phyloP scores from a whole-genome alignment of 75 land plant species.

The Selaginella moellendorffii region DNA sequence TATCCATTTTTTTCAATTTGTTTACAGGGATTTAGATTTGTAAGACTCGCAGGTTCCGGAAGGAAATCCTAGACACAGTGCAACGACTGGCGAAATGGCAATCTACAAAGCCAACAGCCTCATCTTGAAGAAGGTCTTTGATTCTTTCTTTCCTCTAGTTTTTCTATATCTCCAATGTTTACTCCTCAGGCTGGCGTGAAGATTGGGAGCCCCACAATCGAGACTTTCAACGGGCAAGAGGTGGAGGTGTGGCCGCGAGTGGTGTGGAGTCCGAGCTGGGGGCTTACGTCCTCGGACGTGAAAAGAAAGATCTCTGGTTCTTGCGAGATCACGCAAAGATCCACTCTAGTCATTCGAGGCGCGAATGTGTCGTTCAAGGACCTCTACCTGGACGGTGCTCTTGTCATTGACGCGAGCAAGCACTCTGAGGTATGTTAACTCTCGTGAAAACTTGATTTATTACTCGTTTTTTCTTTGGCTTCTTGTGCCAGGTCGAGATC shows the following conservation, averaged over 20 bases:
- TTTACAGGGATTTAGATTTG: too few relatives aligned
- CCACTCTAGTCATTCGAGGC: constrained; percentile 60
- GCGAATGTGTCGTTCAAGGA: constrained; percentile 31
- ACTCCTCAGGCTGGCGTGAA: constrained; percentile 70
- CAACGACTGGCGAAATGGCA: constrained; percentile 92
- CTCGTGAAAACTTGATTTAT: background rate
- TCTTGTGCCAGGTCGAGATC: constrained; percentile 43
- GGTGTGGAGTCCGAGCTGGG: constrained; percentile 90
- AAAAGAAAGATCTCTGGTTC: constrained; percentile 40
- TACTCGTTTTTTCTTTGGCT: background rate
- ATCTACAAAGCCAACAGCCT: constrained; percentile 75
- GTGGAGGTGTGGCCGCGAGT: constrained; percentile 95
- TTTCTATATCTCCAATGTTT: too few relatives aligned
- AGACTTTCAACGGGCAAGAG: constrained; percentile 71
- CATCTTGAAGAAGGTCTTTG: constrained; percentile 77
- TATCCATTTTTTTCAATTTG: too few relatives aligned
- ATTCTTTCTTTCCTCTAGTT: too few relatives aligned
- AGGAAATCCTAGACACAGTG: constrained; percentile 93
- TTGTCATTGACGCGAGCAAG: constrained; percentile 29
- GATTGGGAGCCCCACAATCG: constrained; percentile 45
- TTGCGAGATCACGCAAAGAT: constrained; percentile 50
- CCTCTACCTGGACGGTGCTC: constrained; percentile 62
- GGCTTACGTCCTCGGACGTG: constrained; percentile 48
- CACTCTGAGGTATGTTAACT: background rate
- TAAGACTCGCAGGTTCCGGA: constrained; percentile 66